These are phyloP conservation scores for Cryptococcus amylolentus DNA, from an alignment of 1,284 basidiomycete genomes.

Conservation along the genomic window DNA sequence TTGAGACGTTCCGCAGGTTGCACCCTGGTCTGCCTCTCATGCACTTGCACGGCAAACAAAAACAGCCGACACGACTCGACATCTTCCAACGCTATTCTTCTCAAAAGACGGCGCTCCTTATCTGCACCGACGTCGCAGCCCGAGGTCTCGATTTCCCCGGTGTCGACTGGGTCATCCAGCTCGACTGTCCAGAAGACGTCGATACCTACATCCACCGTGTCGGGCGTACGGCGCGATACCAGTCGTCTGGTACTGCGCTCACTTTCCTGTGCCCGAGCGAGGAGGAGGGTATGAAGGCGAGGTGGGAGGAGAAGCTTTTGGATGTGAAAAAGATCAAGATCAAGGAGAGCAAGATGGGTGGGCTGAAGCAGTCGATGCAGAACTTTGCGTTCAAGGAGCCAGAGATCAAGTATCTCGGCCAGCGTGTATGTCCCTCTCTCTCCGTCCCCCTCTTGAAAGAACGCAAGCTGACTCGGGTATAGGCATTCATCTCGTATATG, in stretches of 20 bases:
- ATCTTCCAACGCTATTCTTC: constrained; percentile 79
- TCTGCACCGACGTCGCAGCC: constrained; percentile 97
- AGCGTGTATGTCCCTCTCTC: constrained; percentile 61
- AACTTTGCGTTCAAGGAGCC: constrained; percentile 91
- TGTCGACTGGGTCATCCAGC: constrained; percentile 95
- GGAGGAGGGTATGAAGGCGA: constrained; percentile 78
- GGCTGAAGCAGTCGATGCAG: constrained; percentile 84
- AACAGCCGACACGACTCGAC: constrained; percentile 79
- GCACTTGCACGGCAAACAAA: constrained; percentile 94
- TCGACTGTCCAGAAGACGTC: constrained; percentile 97
- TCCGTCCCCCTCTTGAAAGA: not conserved
- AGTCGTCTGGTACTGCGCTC: constrained; percentile 81
- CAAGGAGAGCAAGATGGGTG: constrained; percentile 77
- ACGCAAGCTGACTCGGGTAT: constrained; percentile 3
- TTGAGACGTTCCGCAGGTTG: constrained; percentile 90
- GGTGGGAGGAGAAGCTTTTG: constrained; percentile 70
- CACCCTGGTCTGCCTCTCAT: constrained; percentile 88
- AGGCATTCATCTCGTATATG: constrained; percentile 96
- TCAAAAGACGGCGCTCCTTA: constrained; percentile 73
- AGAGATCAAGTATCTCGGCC: constrained; percentile 95
- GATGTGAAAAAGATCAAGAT: constrained; percentile 83
- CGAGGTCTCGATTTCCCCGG: constrained; percentile 95
- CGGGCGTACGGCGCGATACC: constrained; percentile 90
- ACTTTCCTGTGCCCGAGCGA: constrained; percentile 84
- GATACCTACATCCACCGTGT: constrained; percentile 98